Evolutionary conservation across 257 asterid genomes (phyloP), one percentile per base, ranked within the genome.

Genomic region (Solanum chmielewskii): DNA sequence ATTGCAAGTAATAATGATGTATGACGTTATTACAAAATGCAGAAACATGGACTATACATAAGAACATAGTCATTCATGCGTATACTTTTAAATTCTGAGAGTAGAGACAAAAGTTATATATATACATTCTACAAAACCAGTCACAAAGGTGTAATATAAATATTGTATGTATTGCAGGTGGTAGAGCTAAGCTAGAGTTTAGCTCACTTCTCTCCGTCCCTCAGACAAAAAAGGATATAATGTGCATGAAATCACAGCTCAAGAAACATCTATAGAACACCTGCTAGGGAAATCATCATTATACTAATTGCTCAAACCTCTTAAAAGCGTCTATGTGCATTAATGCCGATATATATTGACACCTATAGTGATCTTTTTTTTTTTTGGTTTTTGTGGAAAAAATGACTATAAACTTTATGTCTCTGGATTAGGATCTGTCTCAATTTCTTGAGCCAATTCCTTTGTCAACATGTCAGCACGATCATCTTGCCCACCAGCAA

Each of bases 401-500:
- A 81, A 49, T 81, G 8, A 49, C 18, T 31, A 18, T 29, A 81
- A 10, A 49, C 11, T 31, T 59, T 71, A 33, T 42, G 80, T 52
- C 86, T 74, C 86, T 56, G 91, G 90, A 85, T 81, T 87, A 83
- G 89, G 92, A 80, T 92, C 92, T 7, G 90, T 93, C 88, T 96
- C 96, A 37, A 95, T 94, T 93, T 93, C 98, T 0, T 91, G 89
- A 83, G 99, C 99, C 33, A 96, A 87, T 90, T 95, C 98, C 90
- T 89, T 93, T 1, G 98, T 94, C 52, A 96, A 93, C 88, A 84
- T 92, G 86, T 95, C 98, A 62, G 99, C 98, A 11, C 98, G 92
- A 16, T 96, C 99, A 77, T 96, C 99, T 11, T 95, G 98, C 44
- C 99, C 99, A 11, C 99, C 99, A 6, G 98, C 95, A 76, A 96